phyloP scores from a whole-genome alignment of 306 rosid species.

The Fagus crenata region DNA sequence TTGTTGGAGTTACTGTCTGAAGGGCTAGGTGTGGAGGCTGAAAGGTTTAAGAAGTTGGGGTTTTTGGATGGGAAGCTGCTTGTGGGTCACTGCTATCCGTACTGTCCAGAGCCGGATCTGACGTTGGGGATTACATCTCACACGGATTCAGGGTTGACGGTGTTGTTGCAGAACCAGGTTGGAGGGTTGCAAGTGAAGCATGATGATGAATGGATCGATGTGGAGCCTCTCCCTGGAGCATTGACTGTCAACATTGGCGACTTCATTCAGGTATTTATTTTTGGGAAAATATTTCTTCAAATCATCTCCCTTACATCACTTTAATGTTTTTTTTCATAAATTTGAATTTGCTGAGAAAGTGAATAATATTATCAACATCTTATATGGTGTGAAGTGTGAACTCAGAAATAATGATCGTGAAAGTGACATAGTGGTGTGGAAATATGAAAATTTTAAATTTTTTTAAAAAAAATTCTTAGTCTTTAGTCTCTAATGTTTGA shows the following conservation, averaged over 20 bases:
- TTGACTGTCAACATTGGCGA: background rate
- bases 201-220: background rate
- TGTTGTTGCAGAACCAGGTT: constrained; percentile 5
- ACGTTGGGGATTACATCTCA: background rate
- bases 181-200: background rate
- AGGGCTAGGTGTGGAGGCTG: background rate
- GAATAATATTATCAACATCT: no score
- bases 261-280: background rate
- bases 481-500: no score
- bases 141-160: background rate
- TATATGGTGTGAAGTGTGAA: no score
- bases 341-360: no score
- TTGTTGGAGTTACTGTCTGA: background rate
- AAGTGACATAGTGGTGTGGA: no score
- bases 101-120: background rate
- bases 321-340: no score
- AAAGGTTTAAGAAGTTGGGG: background rate
- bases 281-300: no score
- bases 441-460: no score
- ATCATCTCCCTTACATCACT: no score
- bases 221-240: background rate
- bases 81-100: background rate
- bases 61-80: background rate
- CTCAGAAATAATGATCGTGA: no score
- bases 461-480: no score